Conservation (phyloP, 2,329 filamentous ascomycete genomes). For the Ophiocordyceps camponoti-rufipedis region DNA sequence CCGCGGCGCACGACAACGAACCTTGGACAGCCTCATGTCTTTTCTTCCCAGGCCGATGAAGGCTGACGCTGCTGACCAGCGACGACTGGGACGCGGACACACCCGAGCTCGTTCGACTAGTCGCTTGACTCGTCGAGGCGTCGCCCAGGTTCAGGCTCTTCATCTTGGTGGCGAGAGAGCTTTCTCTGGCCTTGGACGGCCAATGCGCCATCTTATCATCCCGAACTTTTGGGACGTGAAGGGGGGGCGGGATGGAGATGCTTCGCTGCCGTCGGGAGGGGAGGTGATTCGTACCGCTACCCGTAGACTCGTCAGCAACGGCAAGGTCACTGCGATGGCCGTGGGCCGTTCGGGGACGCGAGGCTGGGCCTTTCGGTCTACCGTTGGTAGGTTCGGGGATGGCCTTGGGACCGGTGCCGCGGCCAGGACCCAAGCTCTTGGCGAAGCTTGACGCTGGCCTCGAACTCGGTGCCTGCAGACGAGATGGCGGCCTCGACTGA, state of each 20-base stretch:
- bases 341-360: slow-evolving; percentile 20
- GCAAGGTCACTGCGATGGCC: slow-evolving; percentile 21
- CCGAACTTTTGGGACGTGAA: slow-evolving; percentile 7
- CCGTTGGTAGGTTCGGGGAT: slow-evolving; percentile 25
- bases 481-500: slow-evolving; percentile 19
- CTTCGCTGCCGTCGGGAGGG: slow-evolving; percentile 2
- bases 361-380: slow-evolving; percentile 20
- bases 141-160: slow-evolving; percentile 20
- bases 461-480: slow-evolving; percentile 15
- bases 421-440: slow-evolving; percentile 36
- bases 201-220: slow-evolving; percentile 7
- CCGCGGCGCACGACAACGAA: slow-evolving; percentile 5
- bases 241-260: not conserved
- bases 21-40: slow-evolving; percentile 2
- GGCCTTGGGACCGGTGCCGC: slow-evolving; percentile 29
- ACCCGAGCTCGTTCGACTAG: slow-evolving; percentile 8
- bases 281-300: slow-evolving; percentile 14
- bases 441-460: slow-evolving; percentile 23
- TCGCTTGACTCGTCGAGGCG: slow-evolving; percentile 25
- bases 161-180: slow-evolving; percentile 22
- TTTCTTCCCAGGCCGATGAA: slow-evolving; percentile 10
- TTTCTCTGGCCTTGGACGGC: slow-evolving; percentile 19
- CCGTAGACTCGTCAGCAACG: slow-evolving; percentile 13
- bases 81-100: not conserved
- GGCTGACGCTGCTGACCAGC: slow-evolving; percentile 7